Percentiles rank a stretch among this genome's conserved stretches.
phyloP scores from a whole-genome alignment of 345 rosid genomes.

The Mallotus nudiflorus region DNA sequence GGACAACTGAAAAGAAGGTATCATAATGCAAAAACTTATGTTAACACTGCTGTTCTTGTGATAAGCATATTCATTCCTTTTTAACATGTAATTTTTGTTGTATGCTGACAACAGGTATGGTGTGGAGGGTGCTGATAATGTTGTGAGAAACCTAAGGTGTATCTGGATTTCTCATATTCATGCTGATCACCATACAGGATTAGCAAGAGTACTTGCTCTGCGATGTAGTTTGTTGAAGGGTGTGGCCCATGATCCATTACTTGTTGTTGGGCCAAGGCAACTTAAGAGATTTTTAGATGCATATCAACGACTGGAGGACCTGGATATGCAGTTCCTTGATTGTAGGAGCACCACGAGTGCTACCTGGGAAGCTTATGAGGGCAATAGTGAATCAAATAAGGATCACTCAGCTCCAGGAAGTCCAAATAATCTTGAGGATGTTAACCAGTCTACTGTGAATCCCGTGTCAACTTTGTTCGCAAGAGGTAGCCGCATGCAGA shows the following conservation, averaged over 20 bases:
- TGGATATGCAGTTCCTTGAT: slow-evolving; percentile 86
- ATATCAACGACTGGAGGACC: slow-evolving; percentile 84
- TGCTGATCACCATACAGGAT: slow-evolving; percentile 90
- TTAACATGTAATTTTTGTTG: slow-evolving; percentile 1
- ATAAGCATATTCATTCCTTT: neutral
- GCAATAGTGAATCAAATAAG: slow-evolving; percentile 25
- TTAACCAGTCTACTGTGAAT: slow-evolving; percentile 13
- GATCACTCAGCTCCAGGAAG: slow-evolving; percentile 30
- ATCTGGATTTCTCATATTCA: slow-evolving; percentile 98
- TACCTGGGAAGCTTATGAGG: slow-evolving; percentile 59
- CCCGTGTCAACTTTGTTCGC: slow-evolving; percentile 53
- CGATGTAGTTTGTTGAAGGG: slow-evolving; percentile 69
- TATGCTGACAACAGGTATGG: slow-evolving; percentile 53
- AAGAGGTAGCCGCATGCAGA: slow-evolving; percentile 74
- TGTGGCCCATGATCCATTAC: slow-evolving; percentile 64
- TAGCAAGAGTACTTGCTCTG: slow-evolving; percentile 82
- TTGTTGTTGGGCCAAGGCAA: slow-evolving; percentile 75
- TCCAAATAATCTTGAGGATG: slow-evolving; percentile 7
- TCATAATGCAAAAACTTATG: neutral
- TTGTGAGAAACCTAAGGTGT: slow-evolving; percentile 61
- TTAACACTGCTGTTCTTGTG: neutral
- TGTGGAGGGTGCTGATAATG: slow-evolving; percentile 68
- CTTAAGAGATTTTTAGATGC: slow-evolving; percentile 84
- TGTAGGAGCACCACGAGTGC: slow-evolving; percentile 68
- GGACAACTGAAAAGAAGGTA: slow-evolving; percentile 96